Evolutionary conservation across 352 stramenopile genomes (phyloP).

Genomic region (Phytophthora aleatoria): DNA sequence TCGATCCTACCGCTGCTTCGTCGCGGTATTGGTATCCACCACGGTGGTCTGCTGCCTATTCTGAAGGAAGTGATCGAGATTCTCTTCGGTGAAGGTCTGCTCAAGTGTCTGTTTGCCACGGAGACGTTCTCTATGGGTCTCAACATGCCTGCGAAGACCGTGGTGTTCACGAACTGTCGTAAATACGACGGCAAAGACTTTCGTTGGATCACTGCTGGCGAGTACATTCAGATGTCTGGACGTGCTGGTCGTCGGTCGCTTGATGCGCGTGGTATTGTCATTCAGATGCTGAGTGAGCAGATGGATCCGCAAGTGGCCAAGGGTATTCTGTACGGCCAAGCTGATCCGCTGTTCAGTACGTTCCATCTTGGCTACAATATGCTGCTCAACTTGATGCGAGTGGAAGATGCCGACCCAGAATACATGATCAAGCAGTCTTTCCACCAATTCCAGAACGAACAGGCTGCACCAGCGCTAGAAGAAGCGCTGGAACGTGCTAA

Average conservation of each 20-base stretch:
- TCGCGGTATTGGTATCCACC: slow-evolving; percentile 99
- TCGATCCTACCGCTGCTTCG: slow-evolving; percentile 97
- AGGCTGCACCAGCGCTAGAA: slow-evolving; percentile 76
- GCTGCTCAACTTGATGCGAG: slow-evolving; percentile 99
- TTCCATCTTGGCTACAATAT: slow-evolving; percentile 99
- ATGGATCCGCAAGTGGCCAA: slow-evolving; percentile 98
- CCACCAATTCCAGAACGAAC: slow-evolving; percentile 93
- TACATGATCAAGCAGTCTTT: slow-evolving; percentile 99
- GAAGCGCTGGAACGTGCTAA: slow-evolving; percentile 80
- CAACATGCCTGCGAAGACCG: slow-evolving; percentile 99
- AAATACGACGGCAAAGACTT: slow-evolving; percentile 98
- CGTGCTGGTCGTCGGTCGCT: slow-evolving; percentile 97
- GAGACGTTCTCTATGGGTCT: slow-evolving; percentile 98
- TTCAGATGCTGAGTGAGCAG: slow-evolving; percentile 99
- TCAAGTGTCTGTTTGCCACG: slow-evolving; percentile 99
- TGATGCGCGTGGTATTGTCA: slow-evolving; percentile 97
- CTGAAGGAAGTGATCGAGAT: slow-evolving; percentile 98
- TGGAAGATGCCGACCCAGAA: slow-evolving; percentile 97
- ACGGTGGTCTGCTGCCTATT: slow-evolving; percentile 98
- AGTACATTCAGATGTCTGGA: slow-evolving; percentile 96
- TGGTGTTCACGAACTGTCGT: slow-evolving; percentile 97
- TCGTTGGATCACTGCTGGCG: slow-evolving; percentile 95
- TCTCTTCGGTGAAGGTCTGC: slow-evolving; percentile 93
- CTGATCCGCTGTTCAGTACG: slow-evolving; percentile 69
- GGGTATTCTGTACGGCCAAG: slow-evolving; percentile 89